Evolutionary conservation across 208 protist species (phyloP).

Genomic region (Porcisia deanei): DNA sequence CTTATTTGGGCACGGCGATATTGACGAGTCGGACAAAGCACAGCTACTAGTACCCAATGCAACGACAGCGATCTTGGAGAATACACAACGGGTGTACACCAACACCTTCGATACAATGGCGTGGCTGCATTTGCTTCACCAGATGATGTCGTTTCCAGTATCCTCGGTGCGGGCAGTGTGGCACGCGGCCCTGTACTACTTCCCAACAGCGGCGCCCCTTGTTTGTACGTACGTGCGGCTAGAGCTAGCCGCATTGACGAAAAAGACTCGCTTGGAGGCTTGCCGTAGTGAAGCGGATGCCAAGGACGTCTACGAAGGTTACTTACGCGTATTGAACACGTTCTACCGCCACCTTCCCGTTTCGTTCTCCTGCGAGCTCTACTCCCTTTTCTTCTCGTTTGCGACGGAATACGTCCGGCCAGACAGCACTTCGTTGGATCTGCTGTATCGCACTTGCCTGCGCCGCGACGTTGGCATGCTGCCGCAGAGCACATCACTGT

Average conservation of each 20-base stretch:
- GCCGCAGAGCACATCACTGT: conserved; percentile 71
- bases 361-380: conserved; percentile 69
- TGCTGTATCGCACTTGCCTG: conserved; percentile 62
- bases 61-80: conserved; percentile 44
- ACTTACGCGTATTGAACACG: conserved; percentile 69
- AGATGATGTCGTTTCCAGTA: conserved; percentile 68
- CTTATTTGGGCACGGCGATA: conserved; percentile 21
- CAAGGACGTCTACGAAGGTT: conserved; percentile 55
- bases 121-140: conserved; percentile 67
- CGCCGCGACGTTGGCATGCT: conserved; percentile 72
- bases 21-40: conserved; percentile 20
- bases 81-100: conserved; percentile 48
- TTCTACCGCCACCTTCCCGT: conserved; percentile 85
- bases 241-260: conserved; percentile 60
- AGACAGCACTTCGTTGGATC: conserved; percentile 54
- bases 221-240: conserved; percentile 53
- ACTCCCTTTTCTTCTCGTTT: conserved; percentile 78
- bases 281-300: conserved; percentile 66
- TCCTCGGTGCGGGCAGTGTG: conserved; percentile 65
- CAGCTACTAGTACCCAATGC: conserved; percentile 60
- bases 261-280: conserved; percentile 40
- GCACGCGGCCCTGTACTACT: conserved; percentile 69
- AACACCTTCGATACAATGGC: conserved; percentile 63
- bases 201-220: conserved; percentile 65
- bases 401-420: conserved; percentile 59